Conservation (phyloP, 1,284 basidiomycete genomes). For the Apiotrichum akiyoshidainum region DNA sequence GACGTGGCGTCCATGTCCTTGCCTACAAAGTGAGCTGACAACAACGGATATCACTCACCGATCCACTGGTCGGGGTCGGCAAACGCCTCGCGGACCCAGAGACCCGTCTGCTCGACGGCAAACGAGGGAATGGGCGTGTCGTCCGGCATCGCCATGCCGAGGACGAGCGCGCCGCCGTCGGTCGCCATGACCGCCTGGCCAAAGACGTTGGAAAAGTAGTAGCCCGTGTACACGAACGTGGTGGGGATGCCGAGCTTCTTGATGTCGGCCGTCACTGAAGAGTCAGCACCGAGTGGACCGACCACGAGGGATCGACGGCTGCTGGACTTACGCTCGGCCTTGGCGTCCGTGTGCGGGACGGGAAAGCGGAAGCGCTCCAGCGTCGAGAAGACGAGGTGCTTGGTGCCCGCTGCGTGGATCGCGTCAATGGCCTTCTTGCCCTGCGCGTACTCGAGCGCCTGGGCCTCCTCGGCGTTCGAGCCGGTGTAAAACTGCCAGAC, state of each 20-base stretch:
- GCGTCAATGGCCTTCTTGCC: neutral
- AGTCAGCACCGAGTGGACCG: too few species aligned
- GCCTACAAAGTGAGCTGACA: neutral
- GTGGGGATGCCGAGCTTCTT: conserved; percentile 20
- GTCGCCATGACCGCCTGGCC: conserved; percentile 3
- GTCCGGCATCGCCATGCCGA: conserved; percentile 26
- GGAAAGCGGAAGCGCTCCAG: conserved; percentile 18
- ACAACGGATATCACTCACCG: conserved; percentile 24
- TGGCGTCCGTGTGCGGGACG: conserved; percentile 1
- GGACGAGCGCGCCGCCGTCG: conserved; percentile 12
- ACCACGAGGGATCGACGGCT: conserved; percentile 12
- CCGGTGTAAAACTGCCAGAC: conserved; percentile 9
- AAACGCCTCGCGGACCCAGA: conserved; percentile 33
- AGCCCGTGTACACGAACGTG: conserved; percentile 23
- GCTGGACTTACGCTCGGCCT: neutral
- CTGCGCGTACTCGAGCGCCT: conserved; percentile 1
- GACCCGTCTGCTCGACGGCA: conserved; percentile 33
- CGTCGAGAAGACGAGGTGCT: conserved; percentile 10
- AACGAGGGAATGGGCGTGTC: conserved; percentile 28
- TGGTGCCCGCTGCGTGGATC: neutral
- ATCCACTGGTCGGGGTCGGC: conserved; percentile 33
- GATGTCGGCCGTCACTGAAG: conserved; percentile 27
- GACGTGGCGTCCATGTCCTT: conserved; percentile 1
- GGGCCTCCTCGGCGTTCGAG: conserved; percentile 7
- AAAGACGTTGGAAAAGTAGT: conserved; percentile 17